Conservation (phyloP, 2,329 filamentous ascomycete genomes). For the Alternaria solani region DNA sequence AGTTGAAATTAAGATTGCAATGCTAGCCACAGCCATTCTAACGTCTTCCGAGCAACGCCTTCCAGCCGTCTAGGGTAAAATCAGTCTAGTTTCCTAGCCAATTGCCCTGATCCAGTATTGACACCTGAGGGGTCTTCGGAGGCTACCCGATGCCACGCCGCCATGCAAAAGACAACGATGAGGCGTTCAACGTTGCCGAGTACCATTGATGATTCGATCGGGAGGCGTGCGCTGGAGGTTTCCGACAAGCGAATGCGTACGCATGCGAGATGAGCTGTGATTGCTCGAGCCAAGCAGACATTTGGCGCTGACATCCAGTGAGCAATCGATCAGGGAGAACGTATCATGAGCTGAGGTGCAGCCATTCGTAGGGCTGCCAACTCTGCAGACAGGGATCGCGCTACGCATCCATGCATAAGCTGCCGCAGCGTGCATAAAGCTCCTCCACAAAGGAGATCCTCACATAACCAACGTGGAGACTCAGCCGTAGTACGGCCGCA, state of each 20-base stretch:
- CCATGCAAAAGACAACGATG: constrained; percentile 3
- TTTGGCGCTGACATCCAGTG: constrained; percentile 14
- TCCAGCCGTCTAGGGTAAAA: constrained; percentile 18
- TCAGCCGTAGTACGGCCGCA: not conserved
- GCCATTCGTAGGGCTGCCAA: constrained; percentile 22
- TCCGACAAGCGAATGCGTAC: constrained; percentile 14
- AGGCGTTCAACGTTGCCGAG: not conserved
- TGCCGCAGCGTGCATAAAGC: constrained; percentile 24
- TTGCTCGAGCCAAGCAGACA: constrained; percentile 9
- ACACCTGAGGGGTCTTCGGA: constrained; percentile 29
- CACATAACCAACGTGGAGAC: constrained; percentile 10
- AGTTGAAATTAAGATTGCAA: constrained; percentile 39
- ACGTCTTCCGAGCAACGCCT: constrained; percentile 17
- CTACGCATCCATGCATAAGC: constrained; percentile 16
- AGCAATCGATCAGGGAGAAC: constrained; percentile 27
- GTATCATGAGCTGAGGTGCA: constrained; percentile 20
- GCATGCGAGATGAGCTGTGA: constrained; percentile 16
- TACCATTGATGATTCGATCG: not conserved
- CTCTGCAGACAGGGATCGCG: constrained; percentile 5
- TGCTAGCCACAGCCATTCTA: constrained; percentile 30
- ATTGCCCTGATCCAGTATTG: constrained; percentile 21
- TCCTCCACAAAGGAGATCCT: constrained; percentile 10
- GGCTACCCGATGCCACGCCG: constrained; percentile 11
- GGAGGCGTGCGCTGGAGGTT: not conserved
- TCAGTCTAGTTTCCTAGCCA: constrained; percentile 18